These are phyloP conservation scores for Ganoderma meredithae DNA, from an alignment of 1,284 basidiomycete species.

Conservation along the genomic window DNA sequence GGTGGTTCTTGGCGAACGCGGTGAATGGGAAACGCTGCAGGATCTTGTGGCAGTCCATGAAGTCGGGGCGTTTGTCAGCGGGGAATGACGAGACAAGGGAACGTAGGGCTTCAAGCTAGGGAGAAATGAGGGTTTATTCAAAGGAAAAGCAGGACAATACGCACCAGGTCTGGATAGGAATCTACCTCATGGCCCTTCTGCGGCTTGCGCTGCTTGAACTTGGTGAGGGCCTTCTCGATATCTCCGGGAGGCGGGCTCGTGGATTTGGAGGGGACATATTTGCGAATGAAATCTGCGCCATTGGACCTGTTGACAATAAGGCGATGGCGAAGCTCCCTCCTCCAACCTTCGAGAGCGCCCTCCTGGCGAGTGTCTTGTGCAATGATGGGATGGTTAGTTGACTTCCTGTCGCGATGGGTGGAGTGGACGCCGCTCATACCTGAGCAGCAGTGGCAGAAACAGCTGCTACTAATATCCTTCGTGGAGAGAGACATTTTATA, in stretches of 20 bases:
- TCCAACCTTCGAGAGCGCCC: neutral
- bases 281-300: neutral
- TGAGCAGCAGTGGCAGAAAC: neutral
- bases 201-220: neutral
- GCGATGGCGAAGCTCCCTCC: neutral
- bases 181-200: neutral
- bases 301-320: neutral
- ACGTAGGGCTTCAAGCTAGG: neutral
- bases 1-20: conserved; percentile 8
- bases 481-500: conserved; percentile 8
- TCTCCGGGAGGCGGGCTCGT: neutral
- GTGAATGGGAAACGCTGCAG: conserved; percentile 4
- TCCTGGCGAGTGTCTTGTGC: neutral
- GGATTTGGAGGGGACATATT: neutral
- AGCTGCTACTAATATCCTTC: neutral
- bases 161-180: neutral
- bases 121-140: neutral
- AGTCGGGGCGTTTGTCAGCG: neutral
- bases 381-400: neutral
- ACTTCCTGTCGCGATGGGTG: neutral
- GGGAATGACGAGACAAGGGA: conserved; percentile 14
- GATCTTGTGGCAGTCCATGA: neutral
- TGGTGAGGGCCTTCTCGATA: neutral
- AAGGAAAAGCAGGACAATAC: neutral
- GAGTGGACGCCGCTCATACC: conserved; percentile 1